These are phyloP conservation scores for Fagus sylvatica DNA, from an alignment of 306 rosid genomes.

Conservation along the genomic window DNA sequence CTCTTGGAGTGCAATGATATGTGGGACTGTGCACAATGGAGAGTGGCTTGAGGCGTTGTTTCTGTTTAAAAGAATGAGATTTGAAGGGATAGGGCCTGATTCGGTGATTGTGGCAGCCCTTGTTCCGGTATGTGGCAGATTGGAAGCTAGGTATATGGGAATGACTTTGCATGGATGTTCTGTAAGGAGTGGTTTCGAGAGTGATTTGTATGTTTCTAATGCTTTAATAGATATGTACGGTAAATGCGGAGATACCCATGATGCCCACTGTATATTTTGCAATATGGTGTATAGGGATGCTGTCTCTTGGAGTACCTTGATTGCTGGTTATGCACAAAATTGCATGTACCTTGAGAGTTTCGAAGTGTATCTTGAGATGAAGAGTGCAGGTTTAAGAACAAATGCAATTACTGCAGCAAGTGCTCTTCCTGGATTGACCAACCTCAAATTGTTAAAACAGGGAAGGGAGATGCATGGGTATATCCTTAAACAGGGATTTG, in stretches of 20 bases:
- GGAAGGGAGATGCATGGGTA: slow-evolving; percentile 45
- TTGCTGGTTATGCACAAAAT: slow-evolving; percentile 46
- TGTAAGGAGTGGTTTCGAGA: slow-evolving; percentile 39
- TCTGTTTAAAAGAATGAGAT: slow-evolving; percentile 41
- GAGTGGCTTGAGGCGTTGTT: slow-evolving; percentile 38
- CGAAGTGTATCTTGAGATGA: slow-evolving; percentile 35
- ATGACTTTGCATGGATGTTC: slow-evolving; percentile 43
- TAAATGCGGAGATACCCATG: slow-evolving; percentile 39
- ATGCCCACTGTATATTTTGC: slow-evolving; percentile 28
- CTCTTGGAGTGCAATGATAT: slow-evolving; percentile 45
- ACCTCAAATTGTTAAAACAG: slow-evolving; percentile 41
- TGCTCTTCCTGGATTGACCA: slow-evolving; percentile 45
- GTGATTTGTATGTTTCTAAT: slow-evolving; percentile 42
- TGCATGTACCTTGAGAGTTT: slow-evolving; percentile 29
- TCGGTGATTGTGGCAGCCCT: slow-evolving; percentile 38
- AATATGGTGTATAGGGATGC: slow-evolving; percentile 34
- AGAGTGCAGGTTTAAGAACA: slow-evolving; percentile 27
- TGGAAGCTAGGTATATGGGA: slow-evolving; percentile 43
- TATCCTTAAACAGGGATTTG: slow-evolving; percentile 34
- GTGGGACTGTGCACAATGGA: slow-evolving; percentile 35
- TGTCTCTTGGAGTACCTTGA: slow-evolving; percentile 50
- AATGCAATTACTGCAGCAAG: slow-evolving; percentile 34
- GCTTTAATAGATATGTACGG: slow-evolving; percentile 49
- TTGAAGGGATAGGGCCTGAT: slow-evolving; percentile 35
- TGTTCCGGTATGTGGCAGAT: slow-evolving; percentile 37